These are phyloP conservation scores for Coprinopsis sp. DNA, from an alignment of 768 basidiomycete genomes.

Conservation along the genomic window DNA sequence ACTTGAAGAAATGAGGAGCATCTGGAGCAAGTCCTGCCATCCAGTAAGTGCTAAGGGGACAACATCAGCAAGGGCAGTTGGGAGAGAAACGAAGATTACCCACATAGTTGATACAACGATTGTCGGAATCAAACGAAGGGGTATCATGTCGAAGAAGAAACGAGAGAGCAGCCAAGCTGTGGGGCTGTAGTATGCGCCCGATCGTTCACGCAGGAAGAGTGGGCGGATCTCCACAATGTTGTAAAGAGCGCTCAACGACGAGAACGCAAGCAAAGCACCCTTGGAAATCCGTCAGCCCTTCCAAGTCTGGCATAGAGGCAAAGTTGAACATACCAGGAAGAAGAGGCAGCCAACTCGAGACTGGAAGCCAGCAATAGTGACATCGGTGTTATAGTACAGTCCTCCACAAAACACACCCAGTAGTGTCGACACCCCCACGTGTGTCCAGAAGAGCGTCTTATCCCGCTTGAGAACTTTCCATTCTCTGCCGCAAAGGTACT, in stretches of 20 bases:
- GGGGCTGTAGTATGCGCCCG: conserved; percentile 83
- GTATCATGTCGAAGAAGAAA: conserved; percentile 84
- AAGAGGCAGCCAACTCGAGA: conserved; percentile 91
- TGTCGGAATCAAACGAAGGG: conserved; percentile 84
- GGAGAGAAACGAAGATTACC: conserved; percentile 21
- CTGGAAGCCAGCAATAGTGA: conserved; percentile 90
- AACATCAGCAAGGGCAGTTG: conserved; percentile 1
- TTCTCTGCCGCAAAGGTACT: conserved; percentile 78
- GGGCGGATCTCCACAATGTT: conserved; percentile 81
- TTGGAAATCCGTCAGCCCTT: conserved; percentile 22
- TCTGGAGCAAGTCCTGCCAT: conserved; percentile 86
- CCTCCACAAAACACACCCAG: conserved; percentile 90
- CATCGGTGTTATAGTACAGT: conserved; percentile 74
- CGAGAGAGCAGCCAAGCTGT: conserved; percentile 89
- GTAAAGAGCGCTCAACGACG: conserved; percentile 83
- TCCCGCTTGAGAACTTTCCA: conserved; percentile 83
- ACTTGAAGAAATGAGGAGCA: conserved; percentile 90
- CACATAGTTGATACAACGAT: conserved; percentile 83
- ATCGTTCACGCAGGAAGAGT: conserved; percentile 86
- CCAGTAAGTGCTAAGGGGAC: conserved; percentile 76
- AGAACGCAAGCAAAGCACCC: conserved; percentile 91
- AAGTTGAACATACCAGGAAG: conserved; percentile 61
- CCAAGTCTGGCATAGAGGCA: not conserved
- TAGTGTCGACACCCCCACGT: conserved; percentile 62
- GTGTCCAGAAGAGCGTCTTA: conserved; percentile 76